Conservation (phyloP, 495 filamentous ascomycete species). For the Acidiella bohemica region DNA sequence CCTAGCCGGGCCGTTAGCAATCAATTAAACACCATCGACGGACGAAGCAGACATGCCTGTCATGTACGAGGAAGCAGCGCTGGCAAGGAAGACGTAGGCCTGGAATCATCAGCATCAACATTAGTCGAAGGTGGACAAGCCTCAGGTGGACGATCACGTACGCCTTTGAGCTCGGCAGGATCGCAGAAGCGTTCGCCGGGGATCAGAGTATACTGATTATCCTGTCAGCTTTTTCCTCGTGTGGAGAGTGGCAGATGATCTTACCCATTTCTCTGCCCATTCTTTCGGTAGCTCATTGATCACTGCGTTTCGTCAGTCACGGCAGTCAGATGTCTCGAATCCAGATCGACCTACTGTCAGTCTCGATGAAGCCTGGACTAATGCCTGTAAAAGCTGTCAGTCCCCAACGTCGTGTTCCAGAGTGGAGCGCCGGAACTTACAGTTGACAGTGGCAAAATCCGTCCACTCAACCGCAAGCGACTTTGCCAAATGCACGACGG, state of each 20-base stretch:
- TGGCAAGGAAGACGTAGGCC: constrained; percentile 13
- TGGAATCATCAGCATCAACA: constrained; percentile 1
- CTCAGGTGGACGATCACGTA: too few relatives aligned
- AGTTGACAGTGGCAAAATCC: constrained; percentile 9
- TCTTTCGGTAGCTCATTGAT: constrained; percentile 11
- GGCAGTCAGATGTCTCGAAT: neutral
- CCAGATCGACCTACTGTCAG: constrained; percentile 8
- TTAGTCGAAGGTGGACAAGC: neutral
- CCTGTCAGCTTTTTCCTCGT: too few relatives aligned
- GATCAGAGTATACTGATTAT: constrained; percentile 12
- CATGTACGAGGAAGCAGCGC: constrained; percentile 13
- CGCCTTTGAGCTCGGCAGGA: constrained; percentile 16
- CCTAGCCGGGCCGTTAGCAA: neutral
- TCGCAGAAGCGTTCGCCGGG: constrained; percentile 9
- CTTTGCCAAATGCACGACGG: neutral
- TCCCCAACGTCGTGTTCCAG: too few relatives aligned
- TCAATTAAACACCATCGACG: neutral
- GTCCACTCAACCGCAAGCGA: constrained; percentile 6
- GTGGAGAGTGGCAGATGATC: too few relatives aligned
- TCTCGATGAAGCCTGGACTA: constrained; percentile 11
- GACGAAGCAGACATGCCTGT: constrained; percentile 9
- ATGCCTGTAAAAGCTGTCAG: too few relatives aligned
- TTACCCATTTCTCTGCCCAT: constrained; percentile 10
- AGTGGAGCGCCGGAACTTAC: too few relatives aligned
- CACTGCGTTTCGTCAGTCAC: constrained; percentile 1